Conservation (phyloP, 495 filamentous ascomycete species). For the Aspergillus olivimuriae region DNA sequence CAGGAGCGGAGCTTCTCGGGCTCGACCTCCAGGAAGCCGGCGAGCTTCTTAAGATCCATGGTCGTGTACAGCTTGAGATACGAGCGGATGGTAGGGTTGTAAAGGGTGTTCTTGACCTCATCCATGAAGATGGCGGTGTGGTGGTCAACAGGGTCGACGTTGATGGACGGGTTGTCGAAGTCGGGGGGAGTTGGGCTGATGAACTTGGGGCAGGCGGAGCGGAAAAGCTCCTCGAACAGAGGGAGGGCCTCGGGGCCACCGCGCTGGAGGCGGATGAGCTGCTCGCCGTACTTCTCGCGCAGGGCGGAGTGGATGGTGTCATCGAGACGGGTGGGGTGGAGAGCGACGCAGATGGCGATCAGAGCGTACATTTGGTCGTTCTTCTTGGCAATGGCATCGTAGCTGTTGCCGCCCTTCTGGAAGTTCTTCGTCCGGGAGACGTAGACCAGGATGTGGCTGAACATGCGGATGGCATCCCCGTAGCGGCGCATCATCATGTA, state of each 20-base stretch:
- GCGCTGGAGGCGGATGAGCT: slow-evolving; percentile 89
- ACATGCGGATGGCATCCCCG: slow-evolving; percentile 97
- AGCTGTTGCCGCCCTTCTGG: slow-evolving; percentile 92
- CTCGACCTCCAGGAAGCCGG: slow-evolving; percentile 91
- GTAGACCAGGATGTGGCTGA: slow-evolving; percentile 99
- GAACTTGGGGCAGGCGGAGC: slow-evolving; percentile 94
- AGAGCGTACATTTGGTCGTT: slow-evolving; percentile 99
- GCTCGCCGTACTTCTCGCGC: slow-evolving; percentile 97
- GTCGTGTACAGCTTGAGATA: slow-evolving; percentile 99
- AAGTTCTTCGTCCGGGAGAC: slow-evolving; percentile 99
- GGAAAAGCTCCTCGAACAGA: slow-evolving; percentile 96
- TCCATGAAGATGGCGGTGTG: slow-evolving; percentile 98
- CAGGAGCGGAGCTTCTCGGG: slow-evolving; percentile 85
- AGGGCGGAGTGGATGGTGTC: slow-evolving; percentile 98
- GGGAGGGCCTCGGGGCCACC: slow-evolving; percentile 92
- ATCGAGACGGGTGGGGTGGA: slow-evolving; percentile 92
- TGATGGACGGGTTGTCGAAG: slow-evolving; percentile 89
- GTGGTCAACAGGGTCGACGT: slow-evolving; percentile 95
- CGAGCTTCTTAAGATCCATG: slow-evolving; percentile 97
- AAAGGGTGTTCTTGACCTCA: slow-evolving; percentile 96
- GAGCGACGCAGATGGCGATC: slow-evolving; percentile 96
- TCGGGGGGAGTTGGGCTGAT: slow-evolving; percentile 96
- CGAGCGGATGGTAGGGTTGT: slow-evolving; percentile 87
- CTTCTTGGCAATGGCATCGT: slow-evolving; percentile 98
- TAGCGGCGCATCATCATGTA: slow-evolving; percentile 99